Percentiles rank a stretch among this genome's conserved stretches.
Evolutionary conservation across 352 stramenopile species (phyloP).

Genomic region (Phytophthora capsici): DNA sequence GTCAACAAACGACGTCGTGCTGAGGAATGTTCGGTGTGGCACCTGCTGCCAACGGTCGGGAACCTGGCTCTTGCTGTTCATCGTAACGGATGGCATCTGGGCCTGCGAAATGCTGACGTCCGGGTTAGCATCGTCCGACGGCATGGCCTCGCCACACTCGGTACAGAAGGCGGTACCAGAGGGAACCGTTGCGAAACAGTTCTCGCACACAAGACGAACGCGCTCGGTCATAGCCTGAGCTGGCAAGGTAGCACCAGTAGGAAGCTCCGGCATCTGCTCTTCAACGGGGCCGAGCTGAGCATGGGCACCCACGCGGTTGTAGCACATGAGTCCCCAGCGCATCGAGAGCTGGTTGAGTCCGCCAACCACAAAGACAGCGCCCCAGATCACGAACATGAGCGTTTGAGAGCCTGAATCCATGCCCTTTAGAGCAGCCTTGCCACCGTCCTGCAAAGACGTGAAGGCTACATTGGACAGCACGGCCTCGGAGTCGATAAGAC

Average conservation of each 20-base stretch:
- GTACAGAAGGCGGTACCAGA: constrained; percentile 88
- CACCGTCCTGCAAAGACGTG: constrained; percentile 69
- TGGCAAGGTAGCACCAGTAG: constrained; percentile 65
- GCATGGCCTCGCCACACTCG: constrained; percentile 89
- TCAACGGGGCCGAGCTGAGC: constrained; percentile 65
- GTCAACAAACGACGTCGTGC: constrained; percentile 89
- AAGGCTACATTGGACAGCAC: constrained; percentile 74
- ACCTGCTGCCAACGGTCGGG: constrained; percentile 88
- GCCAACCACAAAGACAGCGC: constrained; percentile 61
- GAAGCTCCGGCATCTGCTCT: constrained; percentile 79
- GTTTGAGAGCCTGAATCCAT: constrained; percentile 64
- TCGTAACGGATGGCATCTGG: constrained; percentile 84
- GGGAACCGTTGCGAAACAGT: constrained; percentile 89
- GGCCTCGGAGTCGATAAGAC: constrained; percentile 62
- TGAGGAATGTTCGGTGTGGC: constrained; percentile 84
- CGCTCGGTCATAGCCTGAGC: constrained; percentile 63
- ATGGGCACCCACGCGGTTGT: constrained; percentile 87
- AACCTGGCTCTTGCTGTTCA: constrained; percentile 79
- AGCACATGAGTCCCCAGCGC: constrained; percentile 89
- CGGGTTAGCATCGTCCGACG: constrained; percentile 67
- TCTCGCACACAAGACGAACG: constrained; percentile 89
- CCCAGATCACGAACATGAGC: constrained; percentile 87
- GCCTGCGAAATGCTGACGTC: constrained; percentile 89
- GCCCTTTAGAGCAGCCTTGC: constrained; percentile 49
- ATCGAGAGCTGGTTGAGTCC: constrained; percentile 83